Evolutionary conservation across 768 basidiomycete species (phyloP), one percentile per base, ranked within the genome.

Genomic region (Suillus discolor): DNA sequence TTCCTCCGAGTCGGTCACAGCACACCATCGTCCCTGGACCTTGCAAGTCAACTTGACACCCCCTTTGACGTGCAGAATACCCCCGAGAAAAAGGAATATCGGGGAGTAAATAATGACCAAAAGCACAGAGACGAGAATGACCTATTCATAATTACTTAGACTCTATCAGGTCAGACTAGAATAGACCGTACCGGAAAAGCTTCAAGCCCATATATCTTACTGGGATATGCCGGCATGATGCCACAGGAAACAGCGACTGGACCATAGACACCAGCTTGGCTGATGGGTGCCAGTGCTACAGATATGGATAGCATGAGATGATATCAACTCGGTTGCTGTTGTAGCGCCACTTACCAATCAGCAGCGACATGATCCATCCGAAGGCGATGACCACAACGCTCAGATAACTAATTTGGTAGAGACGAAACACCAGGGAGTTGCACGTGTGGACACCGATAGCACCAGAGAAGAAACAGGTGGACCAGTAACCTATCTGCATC

Each of bases 401-500:
- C 38, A 85, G 76, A 74, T 85, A 79, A 16, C 74, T 71, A 9
- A 86, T 83, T 66, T 87, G 85, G 42, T 83, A 83, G 66, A 79
- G 79, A 53, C 81, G 82, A 62, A 92, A 77, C 16, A 89, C 86
- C 45, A 92, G 79, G 18, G 89, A 86, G 68, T 80, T 84, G 79
- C 91, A 89, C 0, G 87, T 86, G 73, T 93, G 91, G 12, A 90
- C 69, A 0, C 87, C 87, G 68, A 90, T 88, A 6, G 82, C 80
- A 12, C 83, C 80, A 3, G 85, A 89, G 74, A 92, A 93, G 77
- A 84, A 91, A 20, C 85, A 86, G 18, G 81, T 82, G 2, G 85
- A 79, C 74, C 86, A 84, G 68, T 87, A 84, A 28, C 87, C 89
- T 28, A 89, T 78, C 70, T 91, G 86, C 80, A 83, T 85, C 42